Percentiles rank a stretch among this genome's conserved stretches.
Conservation (phyloP, 2,329 filamentous ascomycete species). For the Truncatella angustata region DNA sequence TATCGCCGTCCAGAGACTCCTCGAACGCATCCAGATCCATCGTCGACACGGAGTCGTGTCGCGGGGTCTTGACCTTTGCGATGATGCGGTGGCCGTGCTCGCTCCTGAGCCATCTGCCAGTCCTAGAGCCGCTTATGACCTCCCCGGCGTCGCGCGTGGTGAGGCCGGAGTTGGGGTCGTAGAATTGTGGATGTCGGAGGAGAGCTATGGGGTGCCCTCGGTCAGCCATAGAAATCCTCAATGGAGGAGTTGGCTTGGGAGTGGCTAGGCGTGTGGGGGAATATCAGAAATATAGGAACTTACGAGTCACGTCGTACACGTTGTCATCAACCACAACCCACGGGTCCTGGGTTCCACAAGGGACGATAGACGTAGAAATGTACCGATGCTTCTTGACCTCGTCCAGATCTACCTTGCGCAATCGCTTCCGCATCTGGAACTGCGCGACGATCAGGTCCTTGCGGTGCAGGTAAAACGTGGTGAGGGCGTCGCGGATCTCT, state of each 20-base stretch:
- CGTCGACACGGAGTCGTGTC: constrained; percentile 3
- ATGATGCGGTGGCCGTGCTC: constrained; percentile 1
- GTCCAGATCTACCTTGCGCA: background rate
- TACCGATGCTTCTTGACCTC: background rate
- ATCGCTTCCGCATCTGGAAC: background rate
- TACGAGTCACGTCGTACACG: background rate
- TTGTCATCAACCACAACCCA: background rate
- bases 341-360: no score
- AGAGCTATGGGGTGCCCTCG: background rate
- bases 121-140: background rate
- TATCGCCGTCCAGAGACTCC: background rate
- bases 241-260: no score
- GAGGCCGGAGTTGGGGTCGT: background rate
- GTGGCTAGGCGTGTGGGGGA: no score
- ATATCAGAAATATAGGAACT: background rate
- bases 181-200: background rate
- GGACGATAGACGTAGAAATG: no score
- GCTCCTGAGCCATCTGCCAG: background rate
- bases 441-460: background rate
- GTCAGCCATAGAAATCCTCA: background rate
- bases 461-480: background rate
- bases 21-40: background rate
- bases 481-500: background rate
- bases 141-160: background rate
- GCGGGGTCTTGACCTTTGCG: background rate